Evolutionary conservation across 2,329 filamentous ascomycete genomes (phyloP).

Genomic region (Amylocarpus encephaloides): DNA sequence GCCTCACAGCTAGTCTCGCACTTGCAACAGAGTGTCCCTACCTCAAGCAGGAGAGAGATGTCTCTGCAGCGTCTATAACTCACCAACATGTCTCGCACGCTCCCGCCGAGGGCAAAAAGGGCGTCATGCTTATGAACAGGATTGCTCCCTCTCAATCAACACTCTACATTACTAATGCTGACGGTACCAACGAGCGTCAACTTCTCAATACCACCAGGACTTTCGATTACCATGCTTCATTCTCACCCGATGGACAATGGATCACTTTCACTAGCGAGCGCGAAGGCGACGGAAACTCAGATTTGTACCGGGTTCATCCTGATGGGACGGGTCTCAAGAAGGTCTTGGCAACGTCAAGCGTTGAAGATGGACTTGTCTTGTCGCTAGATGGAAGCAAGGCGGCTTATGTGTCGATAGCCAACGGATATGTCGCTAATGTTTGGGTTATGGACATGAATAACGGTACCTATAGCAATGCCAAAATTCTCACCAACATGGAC

Average conservation of each 20-base stretch:
- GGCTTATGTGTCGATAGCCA: constrained; percentile 37
- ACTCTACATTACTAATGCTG: constrained; percentile 33
- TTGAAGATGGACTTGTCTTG: constrained; percentile 34
- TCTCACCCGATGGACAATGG: not conserved
- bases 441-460: constrained; percentile 35
- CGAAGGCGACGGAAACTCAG: constrained; percentile 35
- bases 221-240: constrained; percentile 35
- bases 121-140: constrained; percentile 32
- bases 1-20: too few species aligned
- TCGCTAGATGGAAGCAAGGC: constrained; percentile 35
- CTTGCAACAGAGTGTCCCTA: too few species aligned
- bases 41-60: too few species aligned
- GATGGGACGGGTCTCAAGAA: constrained; percentile 34
- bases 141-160: constrained; percentile 30
- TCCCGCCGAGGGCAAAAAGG: constrained; percentile 1
- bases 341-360: constrained; percentile 31
- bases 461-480: constrained; percentile 18
- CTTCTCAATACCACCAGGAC: constrained; percentile 28
- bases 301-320: constrained; percentile 34
- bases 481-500: constrained; percentile 35
- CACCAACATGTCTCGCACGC: too few species aligned
- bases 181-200: constrained; percentile 35
- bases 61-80: too few species aligned
- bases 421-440: constrained; percentile 34
- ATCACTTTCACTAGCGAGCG: constrained; percentile 35